Conservation (phyloP, 805 yeast species). For the Suhomyces tanzawaensis region DNA sequence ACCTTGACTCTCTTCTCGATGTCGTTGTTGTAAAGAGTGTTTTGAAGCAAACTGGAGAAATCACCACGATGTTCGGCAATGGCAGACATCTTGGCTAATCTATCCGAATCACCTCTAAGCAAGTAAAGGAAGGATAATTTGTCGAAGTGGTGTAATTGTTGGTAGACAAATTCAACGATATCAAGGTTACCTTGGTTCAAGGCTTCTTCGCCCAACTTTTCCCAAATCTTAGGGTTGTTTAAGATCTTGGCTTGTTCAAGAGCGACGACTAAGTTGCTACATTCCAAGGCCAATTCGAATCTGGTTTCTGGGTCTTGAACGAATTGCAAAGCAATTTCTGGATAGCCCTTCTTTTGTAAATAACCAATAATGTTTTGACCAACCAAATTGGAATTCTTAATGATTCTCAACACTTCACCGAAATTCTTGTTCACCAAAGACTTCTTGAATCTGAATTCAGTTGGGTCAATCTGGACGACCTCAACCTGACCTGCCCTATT, state of each 20-base stretch:
- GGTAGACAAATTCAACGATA: conserved; percentile 83
- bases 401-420: conserved; percentile 86
- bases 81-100: conserved; percentile 78
- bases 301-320: conserved; percentile 96
- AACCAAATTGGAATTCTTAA: conserved; percentile 83
- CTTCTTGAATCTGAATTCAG: conserved; percentile 94
- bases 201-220: conserved; percentile 80
- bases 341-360: conserved; percentile 91
- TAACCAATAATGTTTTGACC: conserved; percentile 97
- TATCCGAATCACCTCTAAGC: conserved; percentile 73
- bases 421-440: conserved; percentile 88
- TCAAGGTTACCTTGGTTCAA: conserved; percentile 83
- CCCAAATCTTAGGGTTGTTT: conserved; percentile 72
- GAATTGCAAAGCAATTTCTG: conserved; percentile 95
- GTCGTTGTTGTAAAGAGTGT: conserved; percentile 74
- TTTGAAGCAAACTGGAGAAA: conserved; percentile 73
- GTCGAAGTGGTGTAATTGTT: conserved; percentile 82
- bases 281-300: conserved; percentile 92
- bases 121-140: conserved; percentile 86
- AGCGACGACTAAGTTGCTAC: conserved; percentile 87
- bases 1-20: conserved; percentile 71
- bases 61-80: conserved; percentile 91
- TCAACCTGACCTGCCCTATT: conserved; percentile 85
- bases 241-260: conserved; percentile 79
- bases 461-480: conserved; percentile 80